Percentiles rank a stretch among this genome's conserved stretches.
phyloP scores from a whole-genome alignment of 2,329 filamentous ascomycete species.

The Tolypocladium amazonense region DNA sequence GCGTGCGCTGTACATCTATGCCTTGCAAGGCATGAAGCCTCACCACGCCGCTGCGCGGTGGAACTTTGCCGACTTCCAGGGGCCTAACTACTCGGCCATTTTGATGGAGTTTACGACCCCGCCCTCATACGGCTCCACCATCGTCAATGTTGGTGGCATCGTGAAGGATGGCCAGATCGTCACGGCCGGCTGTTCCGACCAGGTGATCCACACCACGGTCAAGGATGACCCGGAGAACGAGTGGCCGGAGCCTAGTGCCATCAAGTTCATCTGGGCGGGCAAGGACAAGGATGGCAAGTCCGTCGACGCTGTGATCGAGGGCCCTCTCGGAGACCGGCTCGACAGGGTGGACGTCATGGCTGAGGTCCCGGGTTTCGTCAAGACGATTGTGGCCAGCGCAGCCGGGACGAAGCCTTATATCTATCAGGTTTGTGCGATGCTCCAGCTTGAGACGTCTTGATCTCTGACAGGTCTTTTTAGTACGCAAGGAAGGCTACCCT shows the following conservation, averaged over 20 bases:
- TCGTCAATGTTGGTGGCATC: conserved; percentile 74
- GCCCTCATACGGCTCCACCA: conserved; percentile 77
- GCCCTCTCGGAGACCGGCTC: conserved; percentile 54
- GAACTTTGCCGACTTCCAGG: conserved; percentile 92
- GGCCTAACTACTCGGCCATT: conserved; percentile 73
- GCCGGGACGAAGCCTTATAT: conserved; percentile 95
- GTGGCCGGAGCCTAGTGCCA: conserved; percentile 76
- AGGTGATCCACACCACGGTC: conserved; percentile 57
- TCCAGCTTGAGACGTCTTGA: not conserved
- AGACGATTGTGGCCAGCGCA: conserved; percentile 79
- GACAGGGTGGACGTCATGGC: conserved; percentile 91
- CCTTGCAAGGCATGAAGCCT: conserved; percentile 96
- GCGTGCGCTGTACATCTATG: conserved; percentile 68
- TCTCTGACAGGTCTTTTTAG: conserved; percentile 30
- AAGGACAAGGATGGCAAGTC: conserved; percentile 65
- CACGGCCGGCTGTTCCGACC: conserved; percentile 55
- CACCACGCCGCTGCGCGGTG: conserved; percentile 87
- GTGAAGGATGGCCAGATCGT: conserved; percentile 73
- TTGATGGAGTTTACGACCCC: conserved; percentile 97
- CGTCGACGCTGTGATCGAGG: conserved; percentile 59
- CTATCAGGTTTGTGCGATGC: conserved; percentile 60
- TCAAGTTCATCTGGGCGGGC: conserved; percentile 70
- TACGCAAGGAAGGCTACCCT: conserved; percentile 62
- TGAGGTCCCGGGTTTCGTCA: conserved; percentile 90
- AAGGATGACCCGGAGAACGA: conserved; percentile 67